Percentiles rank a stretch among this genome's conserved stretches.
Evolutionary conservation across 1,139 yeast species (phyloP).

Genomic region (Candida albicans): DNA sequence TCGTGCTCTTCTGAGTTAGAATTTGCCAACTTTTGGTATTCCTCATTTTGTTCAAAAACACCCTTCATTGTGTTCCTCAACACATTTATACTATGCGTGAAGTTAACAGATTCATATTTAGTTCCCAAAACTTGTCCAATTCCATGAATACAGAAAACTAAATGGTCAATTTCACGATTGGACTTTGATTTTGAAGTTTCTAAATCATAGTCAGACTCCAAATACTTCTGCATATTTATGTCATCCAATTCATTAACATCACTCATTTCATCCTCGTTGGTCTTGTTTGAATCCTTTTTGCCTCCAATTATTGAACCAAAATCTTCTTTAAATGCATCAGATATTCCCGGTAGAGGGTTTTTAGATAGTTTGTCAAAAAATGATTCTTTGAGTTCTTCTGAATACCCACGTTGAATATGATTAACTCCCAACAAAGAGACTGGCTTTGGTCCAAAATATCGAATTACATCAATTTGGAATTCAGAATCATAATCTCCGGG

Average conservation of each 20-base stretch:
- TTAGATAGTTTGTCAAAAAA: constrained; percentile 31
- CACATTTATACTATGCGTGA: constrained; percentile 79
- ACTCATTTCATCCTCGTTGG: constrained; percentile 6
- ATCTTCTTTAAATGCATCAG: constrained; percentile 36
- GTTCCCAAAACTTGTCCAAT: constrained; percentile 88
- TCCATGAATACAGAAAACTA: constrained; percentile 87
- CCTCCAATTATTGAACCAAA: constrained; percentile 22
- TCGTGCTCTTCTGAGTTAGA: constrained; percentile 19
- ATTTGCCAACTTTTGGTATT: constrained; percentile 38
- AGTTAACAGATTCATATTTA: constrained; percentile 77
- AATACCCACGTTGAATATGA: constrained; percentile 40
- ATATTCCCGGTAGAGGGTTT: constrained; percentile 28
- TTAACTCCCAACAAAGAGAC: constrained; percentile 36
- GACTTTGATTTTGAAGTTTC: constrained; percentile 33
- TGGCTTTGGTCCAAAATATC: constrained; percentile 36
- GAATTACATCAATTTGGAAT: constrained; percentile 40
- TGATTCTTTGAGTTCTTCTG: constrained; percentile 28
- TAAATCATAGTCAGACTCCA: constrained; percentile 54
- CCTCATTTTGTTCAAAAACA: constrained; percentile 49
- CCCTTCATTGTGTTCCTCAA: constrained; percentile 64
- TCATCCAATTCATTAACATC: constrained; percentile 20
- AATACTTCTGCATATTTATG: constrained; percentile 39
- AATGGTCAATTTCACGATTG: constrained; percentile 67
- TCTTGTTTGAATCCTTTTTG: constrained; percentile 12
- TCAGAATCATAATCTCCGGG: constrained; percentile 34